phyloP scores from a whole-genome alignment of 805 yeast genomes.

The Metschnikowia corniflorae region DNA sequence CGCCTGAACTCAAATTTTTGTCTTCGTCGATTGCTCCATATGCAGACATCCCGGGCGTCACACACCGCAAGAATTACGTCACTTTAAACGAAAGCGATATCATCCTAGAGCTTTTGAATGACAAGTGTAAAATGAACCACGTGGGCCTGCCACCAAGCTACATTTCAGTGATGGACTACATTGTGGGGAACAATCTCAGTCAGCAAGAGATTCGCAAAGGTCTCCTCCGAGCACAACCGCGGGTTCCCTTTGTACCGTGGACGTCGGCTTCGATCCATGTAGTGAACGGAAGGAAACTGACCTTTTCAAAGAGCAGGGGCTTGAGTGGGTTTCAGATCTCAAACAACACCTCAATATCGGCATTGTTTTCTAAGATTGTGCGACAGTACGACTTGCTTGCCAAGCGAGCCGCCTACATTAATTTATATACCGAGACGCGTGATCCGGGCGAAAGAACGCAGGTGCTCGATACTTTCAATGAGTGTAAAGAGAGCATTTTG shows the following conservation, averaged over 20 bases:
- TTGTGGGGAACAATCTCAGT: conserved; percentile 59
- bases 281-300: conserved; percentile 71
- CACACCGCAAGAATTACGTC: conserved; percentile 36
- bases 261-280: conserved; percentile 75
- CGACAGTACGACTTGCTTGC: conserved; percentile 78
- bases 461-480: conserved; percentile 47
- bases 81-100: conserved; percentile 82
- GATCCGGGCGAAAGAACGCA: conserved; percentile 39
- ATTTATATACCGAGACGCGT: conserved; percentile 58
- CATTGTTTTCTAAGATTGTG: conserved; percentile 62
- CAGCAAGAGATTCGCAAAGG: conserved; percentile 73
- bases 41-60: conserved; percentile 41
- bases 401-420: conserved; percentile 77
- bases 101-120: conserved; percentile 75
- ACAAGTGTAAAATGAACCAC: conserved; percentile 68
- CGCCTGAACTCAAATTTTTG: conserved; percentile 68
- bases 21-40: conserved; percentile 41
- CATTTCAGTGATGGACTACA: conserved; percentile 65
- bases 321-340: conserved; percentile 80
- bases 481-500: conserved; percentile 46
- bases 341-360: conserved; percentile 73
- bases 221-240: conserved; percentile 54
- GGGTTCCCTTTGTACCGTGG: conserved; percentile 83
- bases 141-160: conserved; percentile 43
- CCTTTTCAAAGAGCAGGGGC: conserved; percentile 38